phyloP scores from a whole-genome alignment of 2,329 filamentous ascomycete species.

The Septoria linicola region DNA sequence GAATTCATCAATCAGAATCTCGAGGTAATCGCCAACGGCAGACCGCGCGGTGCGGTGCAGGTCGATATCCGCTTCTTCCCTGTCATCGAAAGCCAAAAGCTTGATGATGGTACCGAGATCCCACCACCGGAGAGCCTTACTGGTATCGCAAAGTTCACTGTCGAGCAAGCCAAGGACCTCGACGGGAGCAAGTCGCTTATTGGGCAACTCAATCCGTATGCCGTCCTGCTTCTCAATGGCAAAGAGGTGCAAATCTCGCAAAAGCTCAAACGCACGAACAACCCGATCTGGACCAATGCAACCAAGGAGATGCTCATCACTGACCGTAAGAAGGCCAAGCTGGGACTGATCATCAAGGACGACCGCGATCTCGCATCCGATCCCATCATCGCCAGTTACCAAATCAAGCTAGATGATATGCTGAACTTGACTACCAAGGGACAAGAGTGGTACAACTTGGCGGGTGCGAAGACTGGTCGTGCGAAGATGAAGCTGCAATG shows the following conservation, averaged over 20 bases:
- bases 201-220: conserved; percentile 88
- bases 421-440: conserved; percentile 86
- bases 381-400: conserved; percentile 83
- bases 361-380: conserved; percentile 83
- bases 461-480: conserved; percentile 76
- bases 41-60: conserved; percentile 74
- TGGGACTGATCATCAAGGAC: conserved; percentile 92
- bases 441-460: conserved; percentile 92
- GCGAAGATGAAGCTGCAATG: conserved; percentile 90
- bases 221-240: conserved; percentile 81
- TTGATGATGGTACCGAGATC: conserved; percentile 73
- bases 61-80: conserved; percentile 94
- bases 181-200: conserved; percentile 90
- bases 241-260: conserved; percentile 87
- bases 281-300: conserved; percentile 91
- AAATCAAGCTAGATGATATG: conserved; percentile 94
- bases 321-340: conserved; percentile 82
- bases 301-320: conserved; percentile 94
- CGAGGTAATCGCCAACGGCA: conserved; percentile 80
- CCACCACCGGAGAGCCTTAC: conserved; percentile 87
- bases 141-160: conserved; percentile 87
- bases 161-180: conserved; percentile 95
- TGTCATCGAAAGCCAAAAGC: conserved; percentile 70
- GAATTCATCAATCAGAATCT: conserved; percentile 82
- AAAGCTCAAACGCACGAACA: conserved; percentile 94